Percentiles rank a stretch among this genome's conserved stretches.
phyloP scores from a whole-genome alignment of 495 filamentous ascomycete genomes.

The Hypomontagnella submonticulosa region DNA sequence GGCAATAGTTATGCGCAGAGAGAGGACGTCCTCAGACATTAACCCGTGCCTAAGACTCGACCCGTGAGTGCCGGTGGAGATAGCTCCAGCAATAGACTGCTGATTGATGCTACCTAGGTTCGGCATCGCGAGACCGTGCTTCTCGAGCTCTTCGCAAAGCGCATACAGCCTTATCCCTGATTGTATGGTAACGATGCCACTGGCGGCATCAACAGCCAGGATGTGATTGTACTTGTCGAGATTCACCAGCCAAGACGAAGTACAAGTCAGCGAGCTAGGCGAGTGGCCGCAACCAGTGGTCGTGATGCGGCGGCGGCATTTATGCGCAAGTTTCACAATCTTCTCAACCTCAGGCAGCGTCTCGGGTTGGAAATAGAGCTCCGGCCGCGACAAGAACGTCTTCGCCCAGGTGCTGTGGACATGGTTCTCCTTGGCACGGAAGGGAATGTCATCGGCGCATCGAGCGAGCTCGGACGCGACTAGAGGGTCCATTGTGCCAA shows the following conservation, averaged over 20 bases:
- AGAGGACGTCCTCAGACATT: conserved; percentile 77
- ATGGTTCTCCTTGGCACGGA: conserved; percentile 76
- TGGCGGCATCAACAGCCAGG: conserved; percentile 71
- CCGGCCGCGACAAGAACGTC: conserved; percentile 86
- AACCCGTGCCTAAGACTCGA: conserved; percentile 85
- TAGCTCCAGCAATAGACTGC: conserved; percentile 92
- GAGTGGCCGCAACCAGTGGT: conserved; percentile 90
- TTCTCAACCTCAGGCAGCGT: conserved; percentile 83
- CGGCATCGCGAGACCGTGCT: conserved; percentile 80
- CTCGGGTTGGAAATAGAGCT: conserved; percentile 87
- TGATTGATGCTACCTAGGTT: conserved; percentile 94
- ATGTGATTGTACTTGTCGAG: conserved; percentile 84
- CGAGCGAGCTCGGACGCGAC: conserved; percentile 48
- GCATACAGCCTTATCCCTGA: conserved; percentile 83
- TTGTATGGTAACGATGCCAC: conserved; percentile 76
- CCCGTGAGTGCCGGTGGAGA: conserved; percentile 92
- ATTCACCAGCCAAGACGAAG: conserved; percentile 93
- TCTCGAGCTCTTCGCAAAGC: conserved; percentile 74
- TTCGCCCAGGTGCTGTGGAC: conserved; percentile 96
- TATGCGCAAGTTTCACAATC: conserved; percentile 80
- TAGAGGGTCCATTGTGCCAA: conserved; percentile 50
- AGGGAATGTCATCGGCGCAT: conserved; percentile 65
- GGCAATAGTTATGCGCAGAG: conserved; percentile 81
- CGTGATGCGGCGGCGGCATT: conserved; percentile 80
- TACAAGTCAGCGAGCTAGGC: conserved; percentile 91